These are phyloP conservation scores for Chloranthus sessilifolius DNA, from an alignment of 164 flowering plant species.

Conservation along the genomic window DNA sequence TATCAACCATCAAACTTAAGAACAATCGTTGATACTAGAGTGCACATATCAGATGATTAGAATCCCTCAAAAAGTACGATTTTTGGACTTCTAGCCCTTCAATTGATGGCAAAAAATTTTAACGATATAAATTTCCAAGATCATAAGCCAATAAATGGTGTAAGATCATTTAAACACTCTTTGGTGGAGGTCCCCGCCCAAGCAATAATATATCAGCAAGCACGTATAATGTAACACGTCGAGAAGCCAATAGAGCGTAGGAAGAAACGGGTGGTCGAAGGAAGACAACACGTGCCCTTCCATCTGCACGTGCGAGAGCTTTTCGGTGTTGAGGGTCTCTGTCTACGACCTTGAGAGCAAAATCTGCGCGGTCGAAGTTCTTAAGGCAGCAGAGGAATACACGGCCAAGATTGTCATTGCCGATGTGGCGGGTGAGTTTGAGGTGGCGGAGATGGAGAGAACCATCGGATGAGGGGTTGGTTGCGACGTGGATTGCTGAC, in stretches of 20 bases:
- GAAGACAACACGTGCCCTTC: constrained; percentile 55
- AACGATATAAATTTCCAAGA: too few relatives aligned
- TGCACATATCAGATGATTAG: too few relatives aligned
- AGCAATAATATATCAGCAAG: constrained; percentile 69
- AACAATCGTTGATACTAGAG: too few relatives aligned
- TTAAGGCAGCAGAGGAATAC: constrained; percentile 68
- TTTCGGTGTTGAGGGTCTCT: constrained; percentile 39
- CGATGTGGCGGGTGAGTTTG: constrained; percentile 65
- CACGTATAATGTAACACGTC: constrained; percentile 73
- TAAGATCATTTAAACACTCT: too few relatives aligned
- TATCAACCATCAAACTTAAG: too few relatives aligned
- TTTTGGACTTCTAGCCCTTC: too few relatives aligned
- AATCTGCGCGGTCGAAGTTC: constrained; percentile 40
- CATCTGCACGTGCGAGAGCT: constrained; percentile 50
- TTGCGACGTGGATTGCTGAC: constrained; percentile 66
- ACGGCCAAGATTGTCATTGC: constrained; percentile 74
- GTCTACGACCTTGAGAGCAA: constrained; percentile 85
- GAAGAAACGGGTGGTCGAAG: constrained; percentile 82
- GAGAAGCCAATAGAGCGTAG: constrained; percentile 70
- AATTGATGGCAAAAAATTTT: too few relatives aligned
- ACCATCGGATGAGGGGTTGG: constrained; percentile 49
- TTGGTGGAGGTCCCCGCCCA: constrained; percentile 73
- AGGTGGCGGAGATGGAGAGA: constrained; percentile 63
- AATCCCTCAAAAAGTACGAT: too few relatives aligned
- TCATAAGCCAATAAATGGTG: too few relatives aligned